Evolutionary conservation across 345 rosid genomes (phyloP).

Genomic region (Syzygium grande): DNA sequence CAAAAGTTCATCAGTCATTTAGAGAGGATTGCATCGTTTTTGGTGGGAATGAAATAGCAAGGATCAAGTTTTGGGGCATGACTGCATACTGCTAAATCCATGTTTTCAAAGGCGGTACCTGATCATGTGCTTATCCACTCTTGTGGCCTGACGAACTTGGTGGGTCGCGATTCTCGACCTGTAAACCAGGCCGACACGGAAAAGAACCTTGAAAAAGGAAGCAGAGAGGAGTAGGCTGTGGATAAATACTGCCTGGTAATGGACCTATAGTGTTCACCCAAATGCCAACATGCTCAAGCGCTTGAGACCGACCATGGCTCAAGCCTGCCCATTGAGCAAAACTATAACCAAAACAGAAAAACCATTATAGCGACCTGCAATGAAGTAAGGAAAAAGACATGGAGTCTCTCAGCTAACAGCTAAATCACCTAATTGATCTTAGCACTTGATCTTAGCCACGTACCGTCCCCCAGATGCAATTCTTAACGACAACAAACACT

Average conservation of each 20-base stretch:
- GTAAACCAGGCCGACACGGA: not conserved
- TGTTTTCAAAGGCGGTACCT: not conserved
- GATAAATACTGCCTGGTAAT: not conserved
- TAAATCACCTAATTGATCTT: not conserved
- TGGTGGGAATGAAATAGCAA: not conserved
- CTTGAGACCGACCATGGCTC: not conserved
- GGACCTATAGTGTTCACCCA: not conserved
- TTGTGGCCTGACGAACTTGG: not conserved
- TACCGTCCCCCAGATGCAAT: not conserved
- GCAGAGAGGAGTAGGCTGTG: not conserved
- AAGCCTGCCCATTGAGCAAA: not conserved
- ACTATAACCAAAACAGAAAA: not conserved
- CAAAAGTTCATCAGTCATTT: not conserved
- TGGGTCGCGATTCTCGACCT: not conserved
- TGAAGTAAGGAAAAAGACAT: not conserved
- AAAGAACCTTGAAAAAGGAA: not conserved
- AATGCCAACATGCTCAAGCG: not conserved
- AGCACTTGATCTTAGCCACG: not conserved
- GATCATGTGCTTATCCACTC: not conserved
- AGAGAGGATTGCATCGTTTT: not conserved
- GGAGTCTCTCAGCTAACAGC: not conserved
- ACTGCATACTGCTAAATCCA: not conserved
- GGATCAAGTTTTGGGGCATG: not conserved
- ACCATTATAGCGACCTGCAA: not conserved
- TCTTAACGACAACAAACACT: constrained; percentile 11